Evolutionary conservation across 768 basidiomycete species (phyloP).

Genomic region (Boletales sp.): DNA sequence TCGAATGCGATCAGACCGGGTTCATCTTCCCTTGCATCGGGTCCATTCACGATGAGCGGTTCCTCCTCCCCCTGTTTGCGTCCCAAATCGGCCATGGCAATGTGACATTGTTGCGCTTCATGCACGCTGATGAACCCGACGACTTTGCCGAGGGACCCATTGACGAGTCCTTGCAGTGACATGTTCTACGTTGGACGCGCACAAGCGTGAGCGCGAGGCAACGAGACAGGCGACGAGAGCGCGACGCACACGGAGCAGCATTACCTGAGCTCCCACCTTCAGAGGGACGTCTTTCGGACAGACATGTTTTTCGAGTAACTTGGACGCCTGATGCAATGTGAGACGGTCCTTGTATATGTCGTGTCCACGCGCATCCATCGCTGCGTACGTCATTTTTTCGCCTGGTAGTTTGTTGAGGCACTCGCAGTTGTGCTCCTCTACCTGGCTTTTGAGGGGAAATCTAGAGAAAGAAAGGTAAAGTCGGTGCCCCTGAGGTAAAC

Average conservation of each 20-base stretch:
- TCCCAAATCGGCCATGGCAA: slow-evolving; percentile 29
- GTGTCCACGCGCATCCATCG: slow-evolving; percentile 45
- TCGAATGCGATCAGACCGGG: slow-evolving; percentile 18
- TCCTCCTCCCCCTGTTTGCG: slow-evolving; percentile 10
- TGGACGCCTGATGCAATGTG: slow-evolving; percentile 21
- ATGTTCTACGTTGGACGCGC: slow-evolving; percentile 26
- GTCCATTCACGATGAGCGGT: background rate
- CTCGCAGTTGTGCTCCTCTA: slow-evolving; percentile 21
- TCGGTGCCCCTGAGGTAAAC: background rate
- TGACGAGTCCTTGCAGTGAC: slow-evolving; percentile 49
- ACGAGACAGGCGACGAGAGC: background rate
- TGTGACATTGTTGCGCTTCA: slow-evolving; percentile 26
- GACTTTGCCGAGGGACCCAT: slow-evolving; percentile 88
- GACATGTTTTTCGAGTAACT: slow-evolving; percentile 45
- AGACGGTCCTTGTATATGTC: slow-evolving; percentile 37
- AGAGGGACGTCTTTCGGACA: slow-evolving; percentile 46
- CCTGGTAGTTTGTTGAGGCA: slow-evolving; percentile 25
- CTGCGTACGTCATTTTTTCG: slow-evolving; percentile 29
- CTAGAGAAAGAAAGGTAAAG: slow-evolving; percentile 9
- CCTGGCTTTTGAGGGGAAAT: slow-evolving; percentile 26
- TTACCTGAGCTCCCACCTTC: slow-evolving; percentile 77
- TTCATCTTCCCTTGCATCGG: background rate
- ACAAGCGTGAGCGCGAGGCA: background rate
- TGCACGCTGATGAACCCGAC: slow-evolving; percentile 28
- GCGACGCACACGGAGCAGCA: slow-evolving; percentile 44